Percentiles rank a stretch among this genome's conserved stretches.
Evolutionary conservation across 2,329 filamentous ascomycete genomes (phyloP).

Genomic region (Aspergillus sp.): DNA sequence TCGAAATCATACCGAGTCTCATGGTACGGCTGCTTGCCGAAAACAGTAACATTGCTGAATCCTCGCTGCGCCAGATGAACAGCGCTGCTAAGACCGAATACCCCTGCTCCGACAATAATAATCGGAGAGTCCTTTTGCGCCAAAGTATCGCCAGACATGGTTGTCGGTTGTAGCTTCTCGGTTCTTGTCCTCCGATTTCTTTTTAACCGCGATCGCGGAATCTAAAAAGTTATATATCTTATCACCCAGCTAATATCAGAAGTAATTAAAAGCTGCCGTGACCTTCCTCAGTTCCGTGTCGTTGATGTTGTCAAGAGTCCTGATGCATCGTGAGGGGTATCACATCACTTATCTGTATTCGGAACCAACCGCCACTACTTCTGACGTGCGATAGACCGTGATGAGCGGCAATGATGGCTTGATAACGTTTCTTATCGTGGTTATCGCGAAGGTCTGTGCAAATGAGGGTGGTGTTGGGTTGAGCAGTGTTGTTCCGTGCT

Average conservation of each 20-base stretch:
- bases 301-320: too few relatives aligned
- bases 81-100: constrained; percentile 40
- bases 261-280: background rate
- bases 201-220: background rate
- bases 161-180: background rate
- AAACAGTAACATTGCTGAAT: constrained; percentile 43
- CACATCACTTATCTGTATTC: background rate
- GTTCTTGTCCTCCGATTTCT: background rate
- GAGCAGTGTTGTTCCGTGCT: too few relatives aligned
- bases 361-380: background rate
- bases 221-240: too few relatives aligned
- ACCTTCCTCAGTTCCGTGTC: background rate
- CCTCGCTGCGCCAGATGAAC: constrained; percentile 40
- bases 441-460: background rate
- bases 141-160: background rate
- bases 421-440: background rate
- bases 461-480: background rate
- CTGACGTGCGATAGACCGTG: background rate
- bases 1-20: constrained; percentile 36
- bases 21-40: constrained; percentile 44
- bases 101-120: constrained; percentile 37
- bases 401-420: background rate
- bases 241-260: background rate
- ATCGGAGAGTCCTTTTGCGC: constrained; percentile 18
- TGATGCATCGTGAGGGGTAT: background rate